Percentiles rank a stretch among this genome's conserved stretches.
Evolutionary conservation across 768 basidiomycete species (phyloP).

Genomic region (Termitomyces sp.): DNA sequence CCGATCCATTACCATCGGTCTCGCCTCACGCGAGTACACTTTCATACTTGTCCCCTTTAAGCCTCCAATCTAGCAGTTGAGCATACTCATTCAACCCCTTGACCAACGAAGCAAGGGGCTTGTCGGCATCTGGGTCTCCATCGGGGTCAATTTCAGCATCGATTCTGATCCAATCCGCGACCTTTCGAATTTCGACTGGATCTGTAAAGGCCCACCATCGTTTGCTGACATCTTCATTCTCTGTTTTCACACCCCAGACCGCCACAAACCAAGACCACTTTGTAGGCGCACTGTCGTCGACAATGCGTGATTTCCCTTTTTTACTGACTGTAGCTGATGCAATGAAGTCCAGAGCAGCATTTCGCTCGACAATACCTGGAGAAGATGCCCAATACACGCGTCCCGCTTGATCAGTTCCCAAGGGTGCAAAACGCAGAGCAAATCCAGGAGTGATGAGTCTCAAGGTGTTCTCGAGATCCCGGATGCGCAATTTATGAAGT

Average conservation of each 20-base stretch:
- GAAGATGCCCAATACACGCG: constrained; percentile 64
- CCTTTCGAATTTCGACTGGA: constrained; percentile 54
- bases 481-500: constrained; percentile 43
- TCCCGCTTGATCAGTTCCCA: constrained; percentile 69
- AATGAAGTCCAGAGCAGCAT: constrained; percentile 39
- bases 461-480: constrained; percentile 49
- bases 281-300: constrained; percentile 38
- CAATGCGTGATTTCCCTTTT: constrained; percentile 33
- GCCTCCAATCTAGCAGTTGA: constrained; percentile 53
- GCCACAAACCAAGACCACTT: constrained; percentile 78
- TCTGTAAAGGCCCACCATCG: constrained; percentile 79
- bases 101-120: constrained; percentile 29
- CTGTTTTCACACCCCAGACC: constrained; percentile 57
- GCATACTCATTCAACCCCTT: constrained; percentile 56
- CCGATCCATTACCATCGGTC: neutral
- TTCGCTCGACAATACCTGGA: constrained; percentile 53
- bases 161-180: constrained; percentile 60
- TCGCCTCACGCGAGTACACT: constrained; percentile 2
- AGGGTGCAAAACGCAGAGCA: constrained; percentile 46
- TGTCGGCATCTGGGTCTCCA: constrained; percentile 18
- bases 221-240: constrained; percentile 24
- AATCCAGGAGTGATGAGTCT: constrained; percentile 41
- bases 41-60: constrained; percentile 28
- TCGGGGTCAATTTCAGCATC: constrained; percentile 34
- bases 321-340: constrained; percentile 16